phyloP scores from a whole-genome alignment of 2,329 filamentous ascomycete species.

The Fusarium fracticaudum region DNA sequence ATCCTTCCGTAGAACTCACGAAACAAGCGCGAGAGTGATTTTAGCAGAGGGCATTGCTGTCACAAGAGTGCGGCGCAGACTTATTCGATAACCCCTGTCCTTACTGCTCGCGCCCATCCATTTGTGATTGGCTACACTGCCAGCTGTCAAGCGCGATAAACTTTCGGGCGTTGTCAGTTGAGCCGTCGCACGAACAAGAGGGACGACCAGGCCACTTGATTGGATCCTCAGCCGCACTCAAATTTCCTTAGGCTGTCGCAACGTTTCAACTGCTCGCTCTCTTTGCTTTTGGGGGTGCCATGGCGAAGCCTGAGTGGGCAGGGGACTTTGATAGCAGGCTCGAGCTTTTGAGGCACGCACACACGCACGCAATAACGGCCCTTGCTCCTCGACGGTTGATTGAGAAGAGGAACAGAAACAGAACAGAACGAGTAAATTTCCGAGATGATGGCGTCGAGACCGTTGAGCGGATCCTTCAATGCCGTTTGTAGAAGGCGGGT shows the following conservation, averaged over 20 bases:
- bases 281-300: neutral
- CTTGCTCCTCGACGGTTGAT: neutral
- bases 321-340: neutral
- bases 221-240: constrained; percentile 27
- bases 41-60: neutral
- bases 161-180: neutral
- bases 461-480: neutral
- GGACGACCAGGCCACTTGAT: constrained; percentile 9
- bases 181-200: constrained; percentile 6
- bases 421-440: neutral
- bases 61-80: constrained; percentile 1
- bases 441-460: neutral
- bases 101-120: neutral
- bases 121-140: constrained; percentile 4
- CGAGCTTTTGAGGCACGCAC: constrained; percentile 1
- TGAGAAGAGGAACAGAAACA: neutral
- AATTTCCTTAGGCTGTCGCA: constrained; percentile 8
- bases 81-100: constrained; percentile 7
- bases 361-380: neutral
- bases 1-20: constrained; percentile 18
- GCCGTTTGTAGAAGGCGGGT: neutral
- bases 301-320: constrained; percentile 7
- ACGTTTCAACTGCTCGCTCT: constrained; percentile 21
- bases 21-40: constrained; percentile 28
- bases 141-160: constrained; percentile 26